Percentiles rank a stretch among this genome's conserved stretches.
phyloP scores from a whole-genome alignment of 2,329 filamentous ascomycete genomes.

The Pyrenophora seminiperda region DNA sequence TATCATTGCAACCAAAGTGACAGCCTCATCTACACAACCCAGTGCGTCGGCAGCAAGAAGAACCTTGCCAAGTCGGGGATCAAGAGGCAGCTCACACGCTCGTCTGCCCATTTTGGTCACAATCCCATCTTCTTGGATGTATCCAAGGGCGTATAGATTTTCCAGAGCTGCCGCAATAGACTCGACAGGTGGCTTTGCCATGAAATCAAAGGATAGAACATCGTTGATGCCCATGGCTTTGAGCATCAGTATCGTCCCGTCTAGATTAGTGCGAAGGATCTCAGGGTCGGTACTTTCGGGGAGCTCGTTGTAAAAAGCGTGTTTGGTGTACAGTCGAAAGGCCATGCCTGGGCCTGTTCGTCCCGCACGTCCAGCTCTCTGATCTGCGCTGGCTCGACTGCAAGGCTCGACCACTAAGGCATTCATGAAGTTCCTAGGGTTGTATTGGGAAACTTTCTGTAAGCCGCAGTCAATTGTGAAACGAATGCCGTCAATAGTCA shows the following conservation, averaged over 20 bases:
- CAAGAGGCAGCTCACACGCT: constrained; percentile 93
- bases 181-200: constrained; percentile 90
- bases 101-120: constrained; percentile 88
- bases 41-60: constrained; percentile 87
- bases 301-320: constrained; percentile 92
- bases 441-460: constrained; percentile 84
- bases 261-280: constrained; percentile 89
- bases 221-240: constrained; percentile 93
- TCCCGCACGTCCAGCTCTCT: constrained; percentile 88
- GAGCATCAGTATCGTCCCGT: constrained; percentile 79
- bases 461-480: constrained; percentile 96
- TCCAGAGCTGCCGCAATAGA: constrained; percentile 88
- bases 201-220: constrained; percentile 91
- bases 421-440: constrained; percentile 89
- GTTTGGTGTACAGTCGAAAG: constrained; percentile 92
- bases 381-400: constrained; percentile 88
- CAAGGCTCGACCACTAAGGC: constrained; percentile 89
- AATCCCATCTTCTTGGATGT: too few species aligned
- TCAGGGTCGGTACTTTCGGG: constrained; percentile 89
- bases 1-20: constrained; percentile 94
- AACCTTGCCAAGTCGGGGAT: constrained; percentile 88
- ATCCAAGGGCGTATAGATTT: constrained; percentile 84
- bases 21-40: constrained; percentile 89
- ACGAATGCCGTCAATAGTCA: constrained; percentile 95
- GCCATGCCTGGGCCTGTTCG: constrained; percentile 91